phyloP scores from a whole-genome alignment of 345 rosid genomes.

The Citrus glauca region DNA sequence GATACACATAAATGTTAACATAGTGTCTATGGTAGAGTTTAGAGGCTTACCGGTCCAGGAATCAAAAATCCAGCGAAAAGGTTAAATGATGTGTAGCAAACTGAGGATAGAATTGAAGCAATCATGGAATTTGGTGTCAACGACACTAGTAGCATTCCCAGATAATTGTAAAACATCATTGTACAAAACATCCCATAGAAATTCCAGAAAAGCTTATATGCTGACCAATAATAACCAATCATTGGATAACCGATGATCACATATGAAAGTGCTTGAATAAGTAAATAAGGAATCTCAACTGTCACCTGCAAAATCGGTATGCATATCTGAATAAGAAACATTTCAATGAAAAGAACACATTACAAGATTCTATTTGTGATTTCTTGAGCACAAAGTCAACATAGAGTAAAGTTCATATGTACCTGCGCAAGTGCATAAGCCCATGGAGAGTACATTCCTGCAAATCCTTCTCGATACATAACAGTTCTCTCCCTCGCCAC shows the following conservation, averaged over 20 bases:
- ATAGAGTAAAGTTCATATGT: too few species aligned
- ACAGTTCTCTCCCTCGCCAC: constrained; percentile 60
- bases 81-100: constrained; percentile 37
- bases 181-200: constrained; percentile 59
- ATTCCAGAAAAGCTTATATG: constrained; percentile 57
- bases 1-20: too few species aligned
- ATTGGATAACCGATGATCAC: constrained; percentile 54
- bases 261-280: constrained; percentile 39
- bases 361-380: too few species aligned
- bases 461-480: constrained; percentile 73
- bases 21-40: too few species aligned
- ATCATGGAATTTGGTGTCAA: constrained; percentile 59
- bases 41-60: constrained; percentile 58
- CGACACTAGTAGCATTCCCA: constrained; percentile 62
- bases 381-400: too few species aligned
- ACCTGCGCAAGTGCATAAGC: constrained; percentile 74
- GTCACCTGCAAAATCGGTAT: constrained; percentile 38
- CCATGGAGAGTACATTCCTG: constrained; percentile 79
- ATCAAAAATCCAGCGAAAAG: constrained; percentile 70
- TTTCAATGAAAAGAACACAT: too few species aligned
- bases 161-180: constrained; percentile 49
- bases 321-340: not conserved
- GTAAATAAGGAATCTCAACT: constrained; percentile 67
- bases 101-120: constrained; percentile 46
- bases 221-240: constrained; percentile 54